Evolutionary conservation across 139 green algal species (phyloP).

Genomic region (Coelastrella sp.): DNA sequence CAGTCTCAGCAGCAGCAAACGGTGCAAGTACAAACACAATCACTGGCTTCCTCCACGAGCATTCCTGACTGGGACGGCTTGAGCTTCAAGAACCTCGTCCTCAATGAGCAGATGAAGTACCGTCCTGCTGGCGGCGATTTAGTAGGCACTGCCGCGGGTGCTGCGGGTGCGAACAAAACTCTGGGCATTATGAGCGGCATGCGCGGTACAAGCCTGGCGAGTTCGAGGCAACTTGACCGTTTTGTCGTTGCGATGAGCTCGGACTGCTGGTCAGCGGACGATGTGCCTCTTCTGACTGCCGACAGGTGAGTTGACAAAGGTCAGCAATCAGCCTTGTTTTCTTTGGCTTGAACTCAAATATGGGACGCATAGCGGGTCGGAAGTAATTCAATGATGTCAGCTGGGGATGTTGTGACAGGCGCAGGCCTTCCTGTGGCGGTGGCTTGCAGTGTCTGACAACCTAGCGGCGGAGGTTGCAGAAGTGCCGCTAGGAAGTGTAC

Average conservation of each 20-base stretch:
- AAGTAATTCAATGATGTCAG: too few relatives aligned
- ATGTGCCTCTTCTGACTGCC: not conserved
- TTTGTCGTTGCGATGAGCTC: conserved; percentile 6
- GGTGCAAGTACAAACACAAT: too few relatives aligned
- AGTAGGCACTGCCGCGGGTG: not conserved
- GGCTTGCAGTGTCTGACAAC: too few relatives aligned
- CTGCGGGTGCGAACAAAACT: not conserved
- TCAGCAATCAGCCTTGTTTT: too few relatives aligned
- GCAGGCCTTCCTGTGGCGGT: too few relatives aligned
- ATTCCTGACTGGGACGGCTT: not conserved
- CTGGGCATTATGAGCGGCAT: not conserved
- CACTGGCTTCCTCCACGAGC: too few relatives aligned
- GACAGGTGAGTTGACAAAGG: not conserved
- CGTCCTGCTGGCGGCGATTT: not conserved
- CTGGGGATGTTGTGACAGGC: too few relatives aligned
- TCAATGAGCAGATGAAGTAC: not conserved
- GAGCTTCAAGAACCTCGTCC: not conserved
- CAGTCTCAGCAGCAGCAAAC: not conserved
- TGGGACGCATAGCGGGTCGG: not conserved
- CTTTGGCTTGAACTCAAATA: not conserved
- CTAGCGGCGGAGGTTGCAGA: too few relatives aligned
- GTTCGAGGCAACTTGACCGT: not conserved
- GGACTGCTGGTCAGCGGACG: not conserved
- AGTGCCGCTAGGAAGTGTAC: too few relatives aligned
- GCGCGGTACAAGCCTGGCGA: conserved; percentile 1